Base-by-base conservation (phyloP, 177 flowering plant species). In the Vitis hybrid region DNA sequence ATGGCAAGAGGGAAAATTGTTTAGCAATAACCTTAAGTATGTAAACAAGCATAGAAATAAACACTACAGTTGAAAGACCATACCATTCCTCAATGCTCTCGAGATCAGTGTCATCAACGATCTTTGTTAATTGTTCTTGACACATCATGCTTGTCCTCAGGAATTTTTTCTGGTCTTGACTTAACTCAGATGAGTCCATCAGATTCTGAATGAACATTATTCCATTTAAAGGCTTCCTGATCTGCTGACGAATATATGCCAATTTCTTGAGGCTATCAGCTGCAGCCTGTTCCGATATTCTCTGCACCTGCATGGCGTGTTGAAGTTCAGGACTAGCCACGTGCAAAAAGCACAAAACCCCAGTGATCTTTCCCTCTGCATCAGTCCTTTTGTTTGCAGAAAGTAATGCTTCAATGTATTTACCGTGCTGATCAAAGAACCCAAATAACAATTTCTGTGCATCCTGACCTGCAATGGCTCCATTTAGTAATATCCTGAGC, bases 1-100 rank as follows among this genome's bases (percentile, higher is more conserved):
- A 40, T 7, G 8, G 46, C 46, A 40, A 1, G 8, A 40, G 9
- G 46, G 46, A 40, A 40, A 40, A 40, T 40, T 40, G 46, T 8
- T 40, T 40, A 40, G 46, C 30, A 27, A 27, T 27, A 27, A 3
- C 30, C 24, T 1, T 11, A 60, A n/a, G 6, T 6, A 18, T 16
- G n/a, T 6, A 71, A 64, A 59, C 30, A 18, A 15, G 54, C 12
- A 24, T 52, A 9, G 3, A 40, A 3, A 24, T 60, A 35, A 32
- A 71, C 13, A 64, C 16, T 58, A 18, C 3, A 27, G 19, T 49
- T 35, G 14, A 49, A 21, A 35, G 56, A 40, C 16, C 86, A 52
- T 90, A 92, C 97, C 97, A 73, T 73, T 88, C 94, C 64, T 89
- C 92, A 56, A 92, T 88, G 60, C 88, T 81, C 49, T 81, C 81